Percentiles rank a stretch among this genome's conserved stretches.
These are phyloP conservation scores for Hysterium pulicare DNA, from an alignment of 2,329 filamentous ascomycete genomes.

Conservation along the genomic window DNA sequence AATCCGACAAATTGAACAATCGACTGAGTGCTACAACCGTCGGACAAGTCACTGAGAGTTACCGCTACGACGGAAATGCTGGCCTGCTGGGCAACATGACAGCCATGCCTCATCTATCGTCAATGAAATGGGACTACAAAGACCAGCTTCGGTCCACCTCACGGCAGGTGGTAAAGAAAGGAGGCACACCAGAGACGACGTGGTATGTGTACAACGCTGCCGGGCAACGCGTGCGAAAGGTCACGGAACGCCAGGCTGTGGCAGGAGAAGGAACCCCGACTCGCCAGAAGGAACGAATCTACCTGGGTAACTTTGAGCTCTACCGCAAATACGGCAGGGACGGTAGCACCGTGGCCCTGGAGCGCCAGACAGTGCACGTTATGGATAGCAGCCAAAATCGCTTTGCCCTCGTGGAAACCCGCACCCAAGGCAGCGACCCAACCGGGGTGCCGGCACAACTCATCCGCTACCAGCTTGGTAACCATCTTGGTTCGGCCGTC, in stretches of 20 bases:
- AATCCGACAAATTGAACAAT: slow-evolving; percentile 1
- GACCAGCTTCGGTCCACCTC: slow-evolving; percentile 8
- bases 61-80: slow-evolving; percentile 5
- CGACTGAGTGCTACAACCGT: slow-evolving; percentile 2
- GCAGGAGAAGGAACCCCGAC: background rate
- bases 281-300: slow-evolving; percentile 2
- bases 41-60: slow-evolving; percentile 1
- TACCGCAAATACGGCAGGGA: slow-evolving; percentile 6
- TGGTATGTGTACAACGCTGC: slow-evolving; percentile 12
- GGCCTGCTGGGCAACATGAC: slow-evolving; percentile 9
- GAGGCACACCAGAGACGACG: slow-evolving; percentile 9
- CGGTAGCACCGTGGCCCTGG: background rate
- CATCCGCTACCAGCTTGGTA: slow-evolving; percentile 6
- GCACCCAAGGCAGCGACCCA: background rate
- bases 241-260: slow-evolving; percentile 7
- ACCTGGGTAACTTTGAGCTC: slow-evolving; percentile 9
- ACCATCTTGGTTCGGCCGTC: slow-evolving; percentile 2
- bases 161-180: slow-evolving; percentile 4
- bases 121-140: slow-evolving; percentile 11
- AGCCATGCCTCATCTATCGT: slow-evolving; percentile 8
- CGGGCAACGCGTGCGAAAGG: slow-evolving; percentile 13
- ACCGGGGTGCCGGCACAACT: background rate
- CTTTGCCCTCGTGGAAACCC: background rate
- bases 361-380: background rate
- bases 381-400: background rate